Evolutionary conservation across 2,329 filamentous ascomycete species (phyloP).

Genomic region (Colletotrichum plurivorum): DNA sequence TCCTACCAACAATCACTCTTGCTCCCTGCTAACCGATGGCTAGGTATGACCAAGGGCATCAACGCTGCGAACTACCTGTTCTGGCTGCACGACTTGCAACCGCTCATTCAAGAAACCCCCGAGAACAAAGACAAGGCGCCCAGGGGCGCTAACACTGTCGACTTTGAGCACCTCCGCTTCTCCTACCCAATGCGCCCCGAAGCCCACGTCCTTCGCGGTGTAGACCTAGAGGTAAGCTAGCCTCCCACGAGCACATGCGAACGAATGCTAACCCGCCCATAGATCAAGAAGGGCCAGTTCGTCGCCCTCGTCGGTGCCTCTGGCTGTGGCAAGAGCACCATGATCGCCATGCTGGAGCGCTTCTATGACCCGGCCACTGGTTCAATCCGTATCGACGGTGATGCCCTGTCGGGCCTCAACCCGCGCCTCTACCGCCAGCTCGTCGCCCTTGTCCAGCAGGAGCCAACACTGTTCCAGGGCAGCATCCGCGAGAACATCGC

Average conservation of each 20-base stretch:
- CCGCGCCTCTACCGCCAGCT: slow-evolving; percentile 65
- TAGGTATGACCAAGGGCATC: slow-evolving; percentile 64
- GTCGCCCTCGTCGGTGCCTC: slow-evolving; percentile 69
- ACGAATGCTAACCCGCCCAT: slow-evolving; percentile 7
- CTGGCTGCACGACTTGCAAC: slow-evolving; percentile 60
- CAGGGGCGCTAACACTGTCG: slow-evolving; percentile 54
- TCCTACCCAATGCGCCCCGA: slow-evolving; percentile 69
- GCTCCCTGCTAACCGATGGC: slow-evolving; percentile 9
- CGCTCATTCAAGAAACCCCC: slow-evolving; percentile 57
- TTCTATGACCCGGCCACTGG: slow-evolving; percentile 62
- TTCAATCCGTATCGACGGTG: slow-evolving; percentile 60
- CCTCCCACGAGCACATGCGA: too few species aligned
- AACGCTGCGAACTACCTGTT: slow-evolving; percentile 65
- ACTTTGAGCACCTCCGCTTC: slow-evolving; percentile 71
- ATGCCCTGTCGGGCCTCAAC: slow-evolving; percentile 58
- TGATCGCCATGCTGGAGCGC: slow-evolving; percentile 66
- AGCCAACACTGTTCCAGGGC: slow-evolving; percentile 66
- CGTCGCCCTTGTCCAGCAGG: slow-evolving; percentile 71
- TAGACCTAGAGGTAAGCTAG: slow-evolving; percentile 53
- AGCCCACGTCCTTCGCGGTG: slow-evolving; percentile 56
- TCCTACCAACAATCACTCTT: too few species aligned
- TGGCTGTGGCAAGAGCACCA: slow-evolving; percentile 74
- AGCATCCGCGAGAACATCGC: slow-evolving; percentile 63
- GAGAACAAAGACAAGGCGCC: slow-evolving; percentile 56
- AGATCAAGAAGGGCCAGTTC: slow-evolving; percentile 63